A percentile compares a stretch with the other conserved stretches of the same genome.
Conservation (phyloP, 2,329 filamentous ascomycete species). For the Trichoderma simmonsii region DNA sequence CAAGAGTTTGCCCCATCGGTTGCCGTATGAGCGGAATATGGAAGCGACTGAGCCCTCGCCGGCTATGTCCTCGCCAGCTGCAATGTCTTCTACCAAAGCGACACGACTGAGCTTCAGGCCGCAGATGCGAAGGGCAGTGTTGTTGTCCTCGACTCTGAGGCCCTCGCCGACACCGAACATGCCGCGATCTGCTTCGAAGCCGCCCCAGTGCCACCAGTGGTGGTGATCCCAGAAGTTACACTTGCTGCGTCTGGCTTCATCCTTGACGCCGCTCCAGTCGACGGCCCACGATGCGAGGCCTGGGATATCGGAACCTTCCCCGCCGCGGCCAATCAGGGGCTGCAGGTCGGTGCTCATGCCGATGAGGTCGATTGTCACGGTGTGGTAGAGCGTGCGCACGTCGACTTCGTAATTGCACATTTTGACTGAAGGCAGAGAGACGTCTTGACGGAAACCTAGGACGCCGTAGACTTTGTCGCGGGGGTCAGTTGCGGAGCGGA, state of each 20-base stretch:
- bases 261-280: neutral
- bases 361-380: constrained; percentile 2
- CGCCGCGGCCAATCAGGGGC: constrained; percentile 2
- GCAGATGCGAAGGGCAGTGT: neutral
- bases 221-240: neutral
- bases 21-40: neutral
- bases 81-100: neutral
- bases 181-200: neutral
- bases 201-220: constrained; percentile 5
- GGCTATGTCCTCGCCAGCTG: neutral
- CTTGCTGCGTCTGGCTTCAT: neutral
- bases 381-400: constrained; percentile 3
- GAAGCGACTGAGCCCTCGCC: neutral
- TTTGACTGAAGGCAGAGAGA: neutral
- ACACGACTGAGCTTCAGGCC: neutral
- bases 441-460: neutral
- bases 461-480: constrained; percentile 9
- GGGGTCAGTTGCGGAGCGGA: neutral
- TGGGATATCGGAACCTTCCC: neutral
- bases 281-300: constrained; percentile 4
- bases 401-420: constrained; percentile 1
- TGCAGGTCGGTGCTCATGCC: neutral
- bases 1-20: constrained; percentile 1
- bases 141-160: neutral
- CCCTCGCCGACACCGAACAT: neutral